Percentiles rank a stretch among this genome's conserved stretches.
phyloP scores from a whole-genome alignment of 768 basidiomycete species.

The Xerocomellus intermedius region DNA sequence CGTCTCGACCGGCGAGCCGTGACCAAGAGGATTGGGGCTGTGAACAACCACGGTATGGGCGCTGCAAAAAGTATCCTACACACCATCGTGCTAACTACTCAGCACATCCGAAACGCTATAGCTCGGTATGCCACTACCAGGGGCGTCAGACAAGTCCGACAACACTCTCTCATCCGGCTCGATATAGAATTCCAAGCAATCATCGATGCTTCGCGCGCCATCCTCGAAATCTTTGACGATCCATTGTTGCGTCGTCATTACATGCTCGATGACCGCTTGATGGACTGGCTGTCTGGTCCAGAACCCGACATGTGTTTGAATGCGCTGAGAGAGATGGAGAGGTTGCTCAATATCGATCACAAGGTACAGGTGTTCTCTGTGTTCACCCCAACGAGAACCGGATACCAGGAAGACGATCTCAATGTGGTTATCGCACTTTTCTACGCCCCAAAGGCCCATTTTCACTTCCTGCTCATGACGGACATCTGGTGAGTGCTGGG shows the following conservation, averaged over 20 bases:
- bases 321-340: neutral
- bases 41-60: neutral
- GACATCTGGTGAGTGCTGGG: conserved; percentile 13
- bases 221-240: neutral
- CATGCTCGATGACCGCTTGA: conserved; percentile 3
- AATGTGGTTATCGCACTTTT: neutral
- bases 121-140: neutral
- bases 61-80: neutral
- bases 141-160: neutral
- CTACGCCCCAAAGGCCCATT: neutral
- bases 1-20: too few relatives aligned
- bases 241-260: neutral
- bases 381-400: neutral
- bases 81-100: neutral
- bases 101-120: neutral
- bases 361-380: neutral
- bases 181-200: conserved; percentile 7
- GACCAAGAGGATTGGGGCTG: too few relatives aligned
- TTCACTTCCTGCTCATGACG: conserved; percentile 12
- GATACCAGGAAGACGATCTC: neutral
- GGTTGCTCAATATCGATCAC: neutral
- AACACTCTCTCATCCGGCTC: conserved; percentile 7
- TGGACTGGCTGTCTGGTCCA: neutral
- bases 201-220: conserved; percentile 1
- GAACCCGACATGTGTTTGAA: conserved; percentile 6